These are phyloP conservation scores for Gossypium mustelinum DNA, from an alignment of 345 rosid genomes.

Conservation along the genomic window DNA sequence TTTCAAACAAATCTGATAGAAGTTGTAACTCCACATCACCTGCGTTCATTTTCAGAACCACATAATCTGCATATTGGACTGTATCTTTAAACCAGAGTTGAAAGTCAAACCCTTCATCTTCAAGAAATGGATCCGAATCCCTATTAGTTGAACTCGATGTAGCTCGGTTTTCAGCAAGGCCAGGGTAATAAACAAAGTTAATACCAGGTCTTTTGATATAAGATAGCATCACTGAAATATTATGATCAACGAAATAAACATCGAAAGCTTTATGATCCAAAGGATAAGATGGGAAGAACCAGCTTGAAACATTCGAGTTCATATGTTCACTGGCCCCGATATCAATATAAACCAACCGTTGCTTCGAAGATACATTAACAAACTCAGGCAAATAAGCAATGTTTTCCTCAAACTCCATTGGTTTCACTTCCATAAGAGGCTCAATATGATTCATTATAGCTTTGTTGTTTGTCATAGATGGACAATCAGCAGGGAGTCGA, in stretches of 20 bases:
- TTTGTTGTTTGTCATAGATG: slow-evolving; percentile 37
- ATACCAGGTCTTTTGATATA: slow-evolving; percentile 64
- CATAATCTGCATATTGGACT: slow-evolving; percentile 58
- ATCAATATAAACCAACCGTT: slow-evolving; percentile 57
- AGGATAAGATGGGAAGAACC: slow-evolving; percentile 73
- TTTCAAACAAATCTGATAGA: slow-evolving; percentile 49
- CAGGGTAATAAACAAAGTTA: slow-evolving; percentile 78
- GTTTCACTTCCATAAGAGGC: slow-evolving; percentile 52
- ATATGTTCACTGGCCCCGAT: slow-evolving; percentile 63
- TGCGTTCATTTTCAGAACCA: slow-evolving; percentile 75
- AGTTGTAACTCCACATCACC: slow-evolving; percentile 57
- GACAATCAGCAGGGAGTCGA: slow-evolving; percentile 57
- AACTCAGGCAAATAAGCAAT: slow-evolving; percentile 62
- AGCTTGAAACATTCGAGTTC: slow-evolving; percentile 35
- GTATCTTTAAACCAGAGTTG: slow-evolving; percentile 79
- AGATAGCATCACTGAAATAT: slow-evolving; percentile 64
- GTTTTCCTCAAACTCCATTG: slow-evolving; percentile 31
- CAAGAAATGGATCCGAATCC: slow-evolving; percentile 45
- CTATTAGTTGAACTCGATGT: slow-evolving; percentile 22
- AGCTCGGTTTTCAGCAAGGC: slow-evolving; percentile 38
- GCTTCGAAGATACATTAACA: slow-evolving; percentile 42
- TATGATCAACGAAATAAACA: slow-evolving; percentile 73
- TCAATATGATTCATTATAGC: slow-evolving; percentile 49
- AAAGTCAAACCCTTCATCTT: slow-evolving; percentile 63
- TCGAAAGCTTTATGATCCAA: slow-evolving; percentile 50